Evolutionary conservation across 2,329 filamentous ascomycete genomes (phyloP).

Genomic region (Emergomyces orientalis): DNA sequence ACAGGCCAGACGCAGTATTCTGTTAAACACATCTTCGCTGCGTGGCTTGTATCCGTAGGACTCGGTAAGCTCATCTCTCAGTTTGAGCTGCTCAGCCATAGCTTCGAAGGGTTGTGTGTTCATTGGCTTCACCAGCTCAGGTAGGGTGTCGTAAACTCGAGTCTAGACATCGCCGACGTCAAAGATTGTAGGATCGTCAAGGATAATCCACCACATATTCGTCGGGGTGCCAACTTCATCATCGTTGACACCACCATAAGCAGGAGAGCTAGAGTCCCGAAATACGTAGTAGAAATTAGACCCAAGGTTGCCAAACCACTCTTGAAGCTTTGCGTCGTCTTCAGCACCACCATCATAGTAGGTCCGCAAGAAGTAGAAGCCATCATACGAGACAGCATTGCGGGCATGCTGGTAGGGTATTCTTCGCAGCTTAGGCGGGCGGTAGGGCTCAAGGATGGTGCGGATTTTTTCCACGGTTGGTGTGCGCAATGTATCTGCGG

Average conservation of each 20-base stretch:
- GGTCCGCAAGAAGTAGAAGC: conserved; percentile 1
- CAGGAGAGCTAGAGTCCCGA: background rate
- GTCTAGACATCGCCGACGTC: background rate
- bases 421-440: background rate
- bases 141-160: background rate
- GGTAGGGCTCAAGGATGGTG: background rate
- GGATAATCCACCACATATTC: conserved; percentile 1
- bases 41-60: background rate
- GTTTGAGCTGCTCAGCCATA: background rate
- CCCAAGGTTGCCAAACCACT: background rate
- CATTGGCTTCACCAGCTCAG: background rate
- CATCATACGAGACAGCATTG: background rate
- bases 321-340: background rate
- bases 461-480: background rate
- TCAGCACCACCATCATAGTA: background rate
- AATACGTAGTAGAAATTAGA: background rate
- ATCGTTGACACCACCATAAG: background rate
- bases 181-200: background rate
- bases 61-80: background rate
- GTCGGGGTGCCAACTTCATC: background rate
- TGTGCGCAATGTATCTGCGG: background rate
- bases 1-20: background rate
- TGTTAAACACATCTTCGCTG: conserved; percentile 1
- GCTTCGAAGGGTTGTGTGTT: background rate
- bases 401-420: background rate